Evolutionary conservation across 2,329 filamentous ascomycete species (phyloP).

Genomic region (Botryotinia convoluta): DNA sequence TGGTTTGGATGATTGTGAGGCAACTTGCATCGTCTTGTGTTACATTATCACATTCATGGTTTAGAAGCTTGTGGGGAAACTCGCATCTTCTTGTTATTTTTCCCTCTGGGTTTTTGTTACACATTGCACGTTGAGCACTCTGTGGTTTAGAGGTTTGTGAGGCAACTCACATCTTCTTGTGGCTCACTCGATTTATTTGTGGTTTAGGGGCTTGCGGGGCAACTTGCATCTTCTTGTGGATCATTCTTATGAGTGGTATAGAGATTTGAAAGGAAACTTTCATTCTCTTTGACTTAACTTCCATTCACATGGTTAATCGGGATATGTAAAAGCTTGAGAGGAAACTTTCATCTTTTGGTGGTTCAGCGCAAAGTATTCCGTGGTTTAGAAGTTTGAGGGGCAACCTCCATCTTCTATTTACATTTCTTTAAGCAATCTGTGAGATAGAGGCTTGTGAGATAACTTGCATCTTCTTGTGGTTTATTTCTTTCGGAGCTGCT

Average conservation of each 20-base stretch:
- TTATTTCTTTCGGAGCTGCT: neutral
- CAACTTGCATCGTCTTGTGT: neutral
- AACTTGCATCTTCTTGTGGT: neutral
- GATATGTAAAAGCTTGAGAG: neutral
- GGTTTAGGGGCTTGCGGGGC: neutral
- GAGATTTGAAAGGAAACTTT: neutral
- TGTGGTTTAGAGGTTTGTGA: neutral
- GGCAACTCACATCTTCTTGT: neutral
- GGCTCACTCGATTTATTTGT: neutral
- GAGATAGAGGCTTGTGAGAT: neutral
- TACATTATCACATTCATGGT: neutral
- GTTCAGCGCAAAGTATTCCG: neutral
- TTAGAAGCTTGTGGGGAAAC: neutral
- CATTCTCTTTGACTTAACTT: neutral
- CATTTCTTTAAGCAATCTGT: neutral
- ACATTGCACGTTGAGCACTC: neutral
- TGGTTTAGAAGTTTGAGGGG: neutral
- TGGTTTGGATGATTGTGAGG: neutral
- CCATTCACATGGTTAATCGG: neutral
- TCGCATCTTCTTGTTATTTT: neutral
- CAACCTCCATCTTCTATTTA: neutral
- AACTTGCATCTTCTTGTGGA: neutral
- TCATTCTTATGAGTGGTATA: neutral
- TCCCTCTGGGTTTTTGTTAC: neutral
- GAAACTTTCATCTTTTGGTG: neutral